A percentile compares a stretch with the other conserved stretches of the same genome.
These are phyloP conservation scores for Scheffersomyces stipitis DNA, from an alignment of 805 yeast species.

Conservation along the genomic window DNA sequence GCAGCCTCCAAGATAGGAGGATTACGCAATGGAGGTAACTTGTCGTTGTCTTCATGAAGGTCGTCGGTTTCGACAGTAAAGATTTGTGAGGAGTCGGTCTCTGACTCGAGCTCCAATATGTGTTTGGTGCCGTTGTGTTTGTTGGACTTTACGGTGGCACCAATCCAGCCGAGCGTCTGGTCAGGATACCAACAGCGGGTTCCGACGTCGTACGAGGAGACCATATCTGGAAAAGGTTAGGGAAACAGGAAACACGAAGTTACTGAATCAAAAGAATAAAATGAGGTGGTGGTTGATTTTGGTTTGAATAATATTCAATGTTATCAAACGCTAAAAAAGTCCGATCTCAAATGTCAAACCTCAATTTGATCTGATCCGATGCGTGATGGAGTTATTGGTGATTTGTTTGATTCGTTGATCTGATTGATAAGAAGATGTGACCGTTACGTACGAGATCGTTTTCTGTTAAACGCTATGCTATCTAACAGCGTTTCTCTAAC, in stretches of 20 bases:
- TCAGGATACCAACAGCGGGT: conserved; percentile 85
- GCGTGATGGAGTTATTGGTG: too few species aligned
- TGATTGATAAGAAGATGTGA: too few species aligned
- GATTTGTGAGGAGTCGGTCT: conserved; percentile 41
- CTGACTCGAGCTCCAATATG: conserved; percentile 53
- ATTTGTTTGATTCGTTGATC: too few species aligned
- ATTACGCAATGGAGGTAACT: conserved; percentile 79
- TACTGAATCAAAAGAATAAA: too few species aligned
- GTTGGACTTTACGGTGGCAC: conserved; percentile 55
- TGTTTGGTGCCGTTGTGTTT: conserved; percentile 45
- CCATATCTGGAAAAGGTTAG: conserved; percentile 10
- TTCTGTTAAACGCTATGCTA: too few species aligned
- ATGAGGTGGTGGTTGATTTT: too few species aligned
- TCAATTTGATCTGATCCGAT: too few species aligned
- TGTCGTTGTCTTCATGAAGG: conserved; percentile 52
- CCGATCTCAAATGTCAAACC: too few species aligned
- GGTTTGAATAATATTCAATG: too few species aligned
- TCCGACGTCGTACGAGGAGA: conserved; percentile 30
- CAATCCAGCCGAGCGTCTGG: conserved; percentile 70
- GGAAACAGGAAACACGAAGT: neutral
- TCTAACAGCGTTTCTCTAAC: too few species aligned
- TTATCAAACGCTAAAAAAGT: too few species aligned
- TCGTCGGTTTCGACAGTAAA: conserved; percentile 49
- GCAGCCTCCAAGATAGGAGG: conserved; percentile 92
- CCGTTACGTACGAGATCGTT: too few species aligned